phyloP scores from a whole-genome alignment of 2,329 filamentous ascomycete genomes.

The Neurospora sp. region DNA sequence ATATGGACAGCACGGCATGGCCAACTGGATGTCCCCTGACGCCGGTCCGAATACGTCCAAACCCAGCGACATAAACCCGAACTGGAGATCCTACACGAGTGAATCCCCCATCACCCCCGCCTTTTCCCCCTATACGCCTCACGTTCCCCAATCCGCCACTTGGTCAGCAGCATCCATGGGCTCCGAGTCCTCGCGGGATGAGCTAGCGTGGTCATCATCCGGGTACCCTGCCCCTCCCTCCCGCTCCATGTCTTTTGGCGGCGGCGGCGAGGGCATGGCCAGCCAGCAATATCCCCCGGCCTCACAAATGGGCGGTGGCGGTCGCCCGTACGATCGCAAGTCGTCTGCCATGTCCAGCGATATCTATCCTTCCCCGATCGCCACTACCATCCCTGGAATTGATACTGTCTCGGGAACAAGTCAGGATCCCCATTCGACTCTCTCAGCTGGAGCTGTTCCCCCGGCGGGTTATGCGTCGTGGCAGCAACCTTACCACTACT shows the following conservation, averaged over 20 bases:
- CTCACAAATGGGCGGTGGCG: constrained; percentile 22
- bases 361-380: constrained; percentile 32
- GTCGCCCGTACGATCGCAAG: constrained; percentile 33
- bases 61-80: constrained; percentile 30
- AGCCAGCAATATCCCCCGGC: constrained; percentile 32
- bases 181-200: constrained; percentile 32
- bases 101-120: constrained; percentile 41
- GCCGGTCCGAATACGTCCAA: constrained; percentile 31
- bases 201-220: constrained; percentile 31
- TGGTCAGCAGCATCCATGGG: constrained; percentile 30
- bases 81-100: constrained; percentile 40
- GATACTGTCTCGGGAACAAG: constrained; percentile 26
- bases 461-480: constrained; percentile 31
- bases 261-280: constrained; percentile 30
- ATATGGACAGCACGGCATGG: constrained; percentile 28
- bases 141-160: constrained; percentile 28
- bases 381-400: constrained; percentile 27
- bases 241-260: constrained; percentile 39
- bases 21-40: constrained; percentile 37
- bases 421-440: constrained; percentile 24
- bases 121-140: constrained; percentile 38
- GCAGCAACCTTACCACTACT: constrained; percentile 35
- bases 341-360: constrained; percentile 29
- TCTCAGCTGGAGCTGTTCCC: constrained; percentile 29
- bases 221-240: constrained; percentile 29